Conservation (phyloP, 495 filamentous ascomycete genomes). For the Emericellopsis terricola region DNA sequence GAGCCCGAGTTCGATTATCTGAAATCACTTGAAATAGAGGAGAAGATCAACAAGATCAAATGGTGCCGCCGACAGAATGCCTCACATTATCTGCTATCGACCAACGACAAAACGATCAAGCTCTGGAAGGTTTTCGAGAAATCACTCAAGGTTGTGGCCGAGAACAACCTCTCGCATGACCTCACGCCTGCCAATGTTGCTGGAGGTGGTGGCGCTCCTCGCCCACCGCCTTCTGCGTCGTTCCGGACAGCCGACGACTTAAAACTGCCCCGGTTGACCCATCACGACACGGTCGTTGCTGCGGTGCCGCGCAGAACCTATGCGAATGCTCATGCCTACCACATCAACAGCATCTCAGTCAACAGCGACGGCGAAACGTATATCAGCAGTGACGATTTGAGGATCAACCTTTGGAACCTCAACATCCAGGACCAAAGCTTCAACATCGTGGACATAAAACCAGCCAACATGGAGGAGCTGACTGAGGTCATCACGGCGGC, state of each 20-base stretch:
- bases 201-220: slow-evolving; percentile 55
- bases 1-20: slow-evolving; percentile 99
- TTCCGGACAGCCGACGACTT: slow-evolving; percentile 70
- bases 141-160: slow-evolving; percentile 93
- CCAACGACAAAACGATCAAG: slow-evolving; percentile 99
- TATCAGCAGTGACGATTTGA: slow-evolving; percentile 92
- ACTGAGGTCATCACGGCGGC: slow-evolving; percentile 98
- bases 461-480: slow-evolving; percentile 98
- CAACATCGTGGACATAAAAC: slow-evolving; percentile 99
- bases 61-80: slow-evolving; percentile 97
- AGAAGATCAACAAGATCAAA: slow-evolving; percentile 99
- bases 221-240: slow-evolving; percentile 44
- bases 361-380: slow-evolving; percentile 99
- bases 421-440: slow-evolving; percentile 99
- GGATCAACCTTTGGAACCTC: slow-evolving; percentile 97
- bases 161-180: slow-evolving; percentile 95
- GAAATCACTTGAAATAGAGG: slow-evolving; percentile 97
- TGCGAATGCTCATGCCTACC: slow-evolving; percentile 95
- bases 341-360: slow-evolving; percentile 99
- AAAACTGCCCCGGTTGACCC: slow-evolving; percentile 86
- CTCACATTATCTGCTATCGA: slow-evolving; percentile 94
- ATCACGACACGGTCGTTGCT: slow-evolving; percentile 96
- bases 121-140: slow-evolving; percentile 99
- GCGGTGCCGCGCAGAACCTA: slow-evolving; percentile 91
- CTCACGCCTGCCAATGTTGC: slow-evolving; percentile 62